Percentiles rank a stretch among this genome's conserved stretches.
phyloP scores from a whole-genome alignment of 2,329 filamentous ascomycete genomes.

The Sarocladium oryzae region DNA sequence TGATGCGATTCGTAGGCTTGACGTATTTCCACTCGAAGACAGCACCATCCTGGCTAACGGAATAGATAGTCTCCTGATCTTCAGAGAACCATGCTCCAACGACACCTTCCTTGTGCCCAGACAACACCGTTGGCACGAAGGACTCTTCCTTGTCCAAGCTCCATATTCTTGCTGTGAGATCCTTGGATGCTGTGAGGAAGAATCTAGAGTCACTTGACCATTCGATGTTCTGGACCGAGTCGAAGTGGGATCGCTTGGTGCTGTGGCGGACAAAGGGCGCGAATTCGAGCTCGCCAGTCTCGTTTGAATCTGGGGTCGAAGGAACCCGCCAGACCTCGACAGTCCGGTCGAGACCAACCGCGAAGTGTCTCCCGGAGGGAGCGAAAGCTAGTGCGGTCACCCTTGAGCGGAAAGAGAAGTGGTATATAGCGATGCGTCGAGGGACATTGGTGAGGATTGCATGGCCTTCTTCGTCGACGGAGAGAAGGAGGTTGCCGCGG shows the following conservation, averaged over 20 bases:
- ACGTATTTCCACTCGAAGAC: slow-evolving; percentile 90
- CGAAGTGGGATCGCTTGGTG: slow-evolving; percentile 82
- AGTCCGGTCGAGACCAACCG: slow-evolving; percentile 76
- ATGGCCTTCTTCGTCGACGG: slow-evolving; percentile 88
- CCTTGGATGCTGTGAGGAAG: slow-evolving; percentile 86
- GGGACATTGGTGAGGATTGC: slow-evolving; percentile 89
- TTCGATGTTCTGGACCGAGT: slow-evolving; percentile 76
- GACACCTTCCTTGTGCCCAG: slow-evolving; percentile 85
- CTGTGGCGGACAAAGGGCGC: slow-evolving; percentile 89
- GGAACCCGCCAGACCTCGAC: slow-evolving; percentile 97
- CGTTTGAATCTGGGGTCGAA: slow-evolving; percentile 73
- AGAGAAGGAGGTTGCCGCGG: slow-evolving; percentile 83
- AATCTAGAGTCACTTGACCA: slow-evolving; percentile 97
- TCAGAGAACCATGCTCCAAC: slow-evolving; percentile 95
- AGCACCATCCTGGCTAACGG: slow-evolving; percentile 94
- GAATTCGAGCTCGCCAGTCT: slow-evolving; percentile 81
- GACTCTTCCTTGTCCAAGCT: slow-evolving; percentile 81
- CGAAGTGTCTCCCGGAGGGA: slow-evolving; percentile 85
- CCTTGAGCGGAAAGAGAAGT: slow-evolving; percentile 87
- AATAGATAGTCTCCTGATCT: slow-evolving; percentile 93
- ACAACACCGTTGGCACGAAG: slow-evolving; percentile 82
- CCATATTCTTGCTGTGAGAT: slow-evolving; percentile 92
- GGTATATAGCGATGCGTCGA: slow-evolving; percentile 79
- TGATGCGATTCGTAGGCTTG: slow-evolving; percentile 47
- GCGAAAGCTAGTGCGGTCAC: slow-evolving; percentile 85